Evolutionary conservation across 495 filamentous ascomycete genomes (phyloP), one percentile per base, ranked within the genome.

Genomic region (Aspergillus egyptiacus): DNA sequence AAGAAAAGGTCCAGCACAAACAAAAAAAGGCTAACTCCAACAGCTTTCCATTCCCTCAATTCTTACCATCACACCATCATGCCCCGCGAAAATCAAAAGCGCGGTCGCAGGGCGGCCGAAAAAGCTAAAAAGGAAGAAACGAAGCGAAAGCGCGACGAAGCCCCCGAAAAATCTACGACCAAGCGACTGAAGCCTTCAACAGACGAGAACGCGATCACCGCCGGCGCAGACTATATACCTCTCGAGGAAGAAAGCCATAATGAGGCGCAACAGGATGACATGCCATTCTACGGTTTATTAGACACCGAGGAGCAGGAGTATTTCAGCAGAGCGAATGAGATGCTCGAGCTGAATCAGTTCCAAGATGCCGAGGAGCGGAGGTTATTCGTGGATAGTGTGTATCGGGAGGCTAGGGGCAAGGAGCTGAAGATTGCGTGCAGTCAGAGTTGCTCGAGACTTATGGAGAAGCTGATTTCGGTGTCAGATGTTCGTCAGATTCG

Each of bases 351-450:
- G 48, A 90, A 96, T 67, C 80, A 87, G 59, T 97, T 97, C 66
- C 75, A 71, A 19, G 81, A 82, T 30, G 68, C 75, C 50, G 88
- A 95, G 58, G 89, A 95, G 57, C 80, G 86, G 46, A 63, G 73
- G 25, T 60, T 95, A 43, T 96, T 96, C 63, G 69, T 98, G 13
- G 77, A 81, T 13, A 95, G 85, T 65, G 85, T 96, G 36, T 96
- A 85, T 65, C 69, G 74, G 48, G 93, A 97, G 63, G 89, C 90
- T 14, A 73, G 79, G 36, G 89, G 87, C 36, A 96, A 96, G 66
- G 93, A 97, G 61, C 72, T 97, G 64, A 98, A 97, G 72, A 79
- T 98, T 58, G 93, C 90, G 15, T 87, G 84, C 69, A 94, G 87
- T 63, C 93, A 98, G 70, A 90, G 87, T 2, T 96, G 90, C 66